phyloP scores from a whole-genome alignment of 805 yeast species.

The Saccharomyces jurei region DNA sequence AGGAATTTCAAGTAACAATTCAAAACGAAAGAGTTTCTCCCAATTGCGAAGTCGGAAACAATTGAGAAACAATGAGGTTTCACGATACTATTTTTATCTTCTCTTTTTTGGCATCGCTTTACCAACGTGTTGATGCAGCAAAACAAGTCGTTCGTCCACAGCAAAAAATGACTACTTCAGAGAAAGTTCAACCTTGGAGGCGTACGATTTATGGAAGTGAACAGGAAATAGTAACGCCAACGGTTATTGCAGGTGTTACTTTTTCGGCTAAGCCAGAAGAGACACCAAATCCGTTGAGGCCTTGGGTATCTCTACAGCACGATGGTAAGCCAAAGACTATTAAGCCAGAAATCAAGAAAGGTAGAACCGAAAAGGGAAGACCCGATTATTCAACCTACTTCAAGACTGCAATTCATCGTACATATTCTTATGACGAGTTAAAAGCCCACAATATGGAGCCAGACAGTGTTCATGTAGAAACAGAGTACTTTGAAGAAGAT shows the following conservation, averaged over 20 bases:
- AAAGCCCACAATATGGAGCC: constrained; percentile 68
- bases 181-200: constrained; percentile 55
- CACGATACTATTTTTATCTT: neutral
- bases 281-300: constrained; percentile 56
- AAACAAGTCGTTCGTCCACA: constrained; percentile 30
- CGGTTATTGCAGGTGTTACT: constrained; percentile 51
- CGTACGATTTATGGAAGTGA: constrained; percentile 56
- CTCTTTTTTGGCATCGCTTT: neutral
- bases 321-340: constrained; percentile 77
- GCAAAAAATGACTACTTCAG: constrained; percentile 32
- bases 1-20: neutral
- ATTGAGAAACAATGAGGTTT: neutral
- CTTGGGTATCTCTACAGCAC: constrained; percentile 73
- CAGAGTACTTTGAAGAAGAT: constrained; percentile 54
- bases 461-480: constrained; percentile 47
- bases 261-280: constrained; percentile 39
- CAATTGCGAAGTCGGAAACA: neutral
- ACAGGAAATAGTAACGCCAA: constrained; percentile 62
- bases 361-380: constrained; percentile 51
- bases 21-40: neutral
- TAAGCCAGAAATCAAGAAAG: constrained; percentile 66
- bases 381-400: constrained; percentile 76
- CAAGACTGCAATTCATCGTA: constrained; percentile 55
- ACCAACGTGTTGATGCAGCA: constrained; percentile 8
- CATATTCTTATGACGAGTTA: constrained; percentile 51